These are phyloP conservation scores for Globisporangium paroecandrum DNA, from an alignment of 352 stramenopile species.

Conservation along the genomic window DNA sequence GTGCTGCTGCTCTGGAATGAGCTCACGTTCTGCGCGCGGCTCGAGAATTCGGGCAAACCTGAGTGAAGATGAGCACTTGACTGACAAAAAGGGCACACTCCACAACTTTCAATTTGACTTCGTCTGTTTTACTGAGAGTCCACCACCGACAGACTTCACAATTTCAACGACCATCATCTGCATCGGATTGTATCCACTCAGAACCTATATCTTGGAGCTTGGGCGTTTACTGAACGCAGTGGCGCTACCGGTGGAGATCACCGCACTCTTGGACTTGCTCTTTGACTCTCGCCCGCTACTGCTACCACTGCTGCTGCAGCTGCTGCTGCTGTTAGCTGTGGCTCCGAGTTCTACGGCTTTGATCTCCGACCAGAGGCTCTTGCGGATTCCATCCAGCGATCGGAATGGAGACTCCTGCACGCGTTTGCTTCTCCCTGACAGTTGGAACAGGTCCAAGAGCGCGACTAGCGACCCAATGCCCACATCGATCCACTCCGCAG, in stretches of 20 bases:
- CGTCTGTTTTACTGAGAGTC: too few relatives aligned
- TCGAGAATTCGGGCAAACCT: slow-evolving; percentile 40
- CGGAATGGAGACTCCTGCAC: slow-evolving; percentile 48
- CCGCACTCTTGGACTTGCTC: slow-evolving; percentile 3
- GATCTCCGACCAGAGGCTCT: slow-evolving; percentile 51
- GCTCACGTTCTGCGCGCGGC: slow-evolving; percentile 70
- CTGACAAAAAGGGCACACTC: too few relatives aligned
- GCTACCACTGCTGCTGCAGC: slow-evolving; percentile 16
- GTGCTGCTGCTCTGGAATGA: slow-evolving; percentile 78
- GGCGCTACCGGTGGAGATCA: neutral
- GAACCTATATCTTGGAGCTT: slow-evolving; percentile 5
- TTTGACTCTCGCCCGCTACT: neutral
- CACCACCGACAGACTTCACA: neutral
- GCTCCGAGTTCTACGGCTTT: slow-evolving; percentile 14
- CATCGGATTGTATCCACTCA: neutral
- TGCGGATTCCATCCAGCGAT: slow-evolving; percentile 45
- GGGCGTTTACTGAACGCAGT: neutral
- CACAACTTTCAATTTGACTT: too few relatives aligned
- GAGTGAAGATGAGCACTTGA: too few relatives aligned
- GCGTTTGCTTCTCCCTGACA: slow-evolving; percentile 26
- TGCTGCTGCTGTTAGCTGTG: slow-evolving; percentile 5
- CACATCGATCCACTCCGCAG: slow-evolving; percentile 63
- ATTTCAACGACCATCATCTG: neutral
- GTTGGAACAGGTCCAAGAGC: slow-evolving; percentile 60
- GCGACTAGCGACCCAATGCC: slow-evolving; percentile 51